These are phyloP conservation scores for Aspergillus alliaceus DNA, from an alignment of 2,329 filamentous ascomycete genomes.

Conservation along the genomic window DNA sequence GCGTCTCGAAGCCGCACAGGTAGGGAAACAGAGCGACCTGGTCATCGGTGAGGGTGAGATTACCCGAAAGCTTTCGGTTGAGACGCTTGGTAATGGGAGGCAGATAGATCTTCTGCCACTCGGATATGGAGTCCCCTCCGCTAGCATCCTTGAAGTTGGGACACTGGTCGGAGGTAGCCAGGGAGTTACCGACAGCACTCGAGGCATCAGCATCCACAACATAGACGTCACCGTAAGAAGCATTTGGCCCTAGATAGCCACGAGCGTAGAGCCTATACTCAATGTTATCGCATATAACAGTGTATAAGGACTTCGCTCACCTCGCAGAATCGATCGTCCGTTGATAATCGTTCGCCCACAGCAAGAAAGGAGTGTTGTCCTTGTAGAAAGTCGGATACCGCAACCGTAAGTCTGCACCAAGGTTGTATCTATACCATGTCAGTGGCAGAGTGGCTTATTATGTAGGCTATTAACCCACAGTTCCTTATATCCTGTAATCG, in stretches of 20 bases:
- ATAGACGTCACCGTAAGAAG: slow-evolving; percentile 57
- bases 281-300: slow-evolving; percentile 49
- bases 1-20: slow-evolving; percentile 70
- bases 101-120: slow-evolving; percentile 8
- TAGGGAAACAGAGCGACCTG: slow-evolving; percentile 64
- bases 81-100: slow-evolving; percentile 45
- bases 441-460: not conserved
- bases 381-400: slow-evolving; percentile 48
- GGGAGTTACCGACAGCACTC: slow-evolving; percentile 59
- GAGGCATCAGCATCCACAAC: slow-evolving; percentile 59
- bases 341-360: slow-evolving; percentile 68
- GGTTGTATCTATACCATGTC: slow-evolving; percentile 29
- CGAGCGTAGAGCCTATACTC: slow-evolving; percentile 59
- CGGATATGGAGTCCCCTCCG: slow-evolving; percentile 23
- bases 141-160: slow-evolving; percentile 58
- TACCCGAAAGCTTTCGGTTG: slow-evolving; percentile 54
- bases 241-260: slow-evolving; percentile 60
- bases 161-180: slow-evolving; percentile 64
- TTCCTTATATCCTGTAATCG: slow-evolving; percentile 64
- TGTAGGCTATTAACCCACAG: slow-evolving; percentile 13
- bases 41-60: slow-evolving; percentile 53
- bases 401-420: slow-evolving; percentile 17
- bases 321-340: slow-evolving; percentile 36
- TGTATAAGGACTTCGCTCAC: slow-evolving; percentile 7
- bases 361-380: slow-evolving; percentile 53